Percentiles rank a stretch among this genome's conserved stretches.
These are phyloP conservation scores for Rheum nobile DNA, from an alignment of 148 eudicot genomes.

Conservation along the genomic window DNA sequence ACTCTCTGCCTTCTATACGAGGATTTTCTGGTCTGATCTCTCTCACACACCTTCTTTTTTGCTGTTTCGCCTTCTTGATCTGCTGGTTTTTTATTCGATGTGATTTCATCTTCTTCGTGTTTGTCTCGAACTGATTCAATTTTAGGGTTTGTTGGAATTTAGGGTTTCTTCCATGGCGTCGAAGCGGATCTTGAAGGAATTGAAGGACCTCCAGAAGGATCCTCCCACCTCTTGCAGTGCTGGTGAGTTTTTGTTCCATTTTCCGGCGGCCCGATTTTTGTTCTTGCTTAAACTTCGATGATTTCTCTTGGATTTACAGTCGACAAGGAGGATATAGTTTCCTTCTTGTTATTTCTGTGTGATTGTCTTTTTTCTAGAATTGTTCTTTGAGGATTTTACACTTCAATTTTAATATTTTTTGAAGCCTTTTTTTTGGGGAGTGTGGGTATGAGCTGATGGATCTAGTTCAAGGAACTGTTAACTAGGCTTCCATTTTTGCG, in stretches of 20 bases:
- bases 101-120: neutral
- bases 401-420: neutral
- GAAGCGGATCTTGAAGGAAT: slow-evolving; percentile 12
- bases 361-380: neutral
- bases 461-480: neutral
- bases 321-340: neutral
- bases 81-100: neutral
- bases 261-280: neutral
- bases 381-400: neutral
- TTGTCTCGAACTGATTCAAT: neutral
- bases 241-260: neutral
- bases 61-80: neutral
- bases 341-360: neutral
- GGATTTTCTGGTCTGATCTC: neutral
- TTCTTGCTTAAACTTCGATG: neutral
- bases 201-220: slow-evolving; percentile 14
- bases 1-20: neutral
- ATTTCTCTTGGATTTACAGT: neutral
- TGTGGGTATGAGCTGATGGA: neutral
- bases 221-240: slow-evolving; percentile 13
- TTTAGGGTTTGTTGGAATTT: neutral
- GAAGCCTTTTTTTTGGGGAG: neutral
- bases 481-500: neutral
- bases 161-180: slow-evolving; percentile 12
- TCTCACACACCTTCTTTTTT: neutral